Percentiles rank a stretch among this genome's conserved stretches.
phyloP scores from a whole-genome alignment of 176 grass and related monocot genomes.

The Oryza meridionalis region DNA sequence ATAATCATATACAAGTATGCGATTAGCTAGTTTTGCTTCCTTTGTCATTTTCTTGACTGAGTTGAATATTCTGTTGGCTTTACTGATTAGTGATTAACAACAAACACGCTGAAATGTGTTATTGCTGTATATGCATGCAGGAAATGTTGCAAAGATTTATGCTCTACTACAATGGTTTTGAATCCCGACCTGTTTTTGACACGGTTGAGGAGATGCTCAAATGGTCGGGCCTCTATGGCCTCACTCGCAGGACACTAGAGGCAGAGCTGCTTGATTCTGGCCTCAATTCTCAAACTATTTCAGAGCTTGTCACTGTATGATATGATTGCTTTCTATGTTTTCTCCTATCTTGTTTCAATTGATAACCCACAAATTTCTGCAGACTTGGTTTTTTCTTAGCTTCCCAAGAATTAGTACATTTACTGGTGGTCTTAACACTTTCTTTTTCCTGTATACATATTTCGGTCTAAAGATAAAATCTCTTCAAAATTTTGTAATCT shows the following conservation, averaged over 20 bases:
- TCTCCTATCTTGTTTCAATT: not conserved
- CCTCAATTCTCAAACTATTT: constrained; percentile 61
- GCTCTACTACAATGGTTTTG: constrained; percentile 67
- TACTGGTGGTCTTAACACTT: not conserved
- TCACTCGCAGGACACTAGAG: constrained; percentile 75
- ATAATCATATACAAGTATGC: no score
- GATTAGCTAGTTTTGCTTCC: not conserved
- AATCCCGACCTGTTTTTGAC: constrained; percentile 71
- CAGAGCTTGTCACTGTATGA: constrained; percentile 79
- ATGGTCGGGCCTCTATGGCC: constrained; percentile 68
- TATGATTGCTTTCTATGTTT: not conserved
- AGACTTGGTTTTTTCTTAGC: not conserved
- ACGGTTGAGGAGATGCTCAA: constrained; percentile 92
- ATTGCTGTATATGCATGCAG: constrained; percentile 34
- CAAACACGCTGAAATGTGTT: constrained; percentile 6
- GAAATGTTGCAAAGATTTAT: constrained; percentile 69
- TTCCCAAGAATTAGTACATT: not conserved
- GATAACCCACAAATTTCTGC: not conserved
- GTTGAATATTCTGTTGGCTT: not conserved
- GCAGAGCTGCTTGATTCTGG: constrained; percentile 64
- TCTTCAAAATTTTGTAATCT: not conserved
- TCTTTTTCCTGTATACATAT: not conserved
- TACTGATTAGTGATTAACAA: not conserved
- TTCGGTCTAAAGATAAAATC: not conserved
- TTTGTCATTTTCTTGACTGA: not conserved